Evolutionary conservation across 768 basidiomycete species (phyloP).

Genomic region (Rhizopogon rudus): DNA sequence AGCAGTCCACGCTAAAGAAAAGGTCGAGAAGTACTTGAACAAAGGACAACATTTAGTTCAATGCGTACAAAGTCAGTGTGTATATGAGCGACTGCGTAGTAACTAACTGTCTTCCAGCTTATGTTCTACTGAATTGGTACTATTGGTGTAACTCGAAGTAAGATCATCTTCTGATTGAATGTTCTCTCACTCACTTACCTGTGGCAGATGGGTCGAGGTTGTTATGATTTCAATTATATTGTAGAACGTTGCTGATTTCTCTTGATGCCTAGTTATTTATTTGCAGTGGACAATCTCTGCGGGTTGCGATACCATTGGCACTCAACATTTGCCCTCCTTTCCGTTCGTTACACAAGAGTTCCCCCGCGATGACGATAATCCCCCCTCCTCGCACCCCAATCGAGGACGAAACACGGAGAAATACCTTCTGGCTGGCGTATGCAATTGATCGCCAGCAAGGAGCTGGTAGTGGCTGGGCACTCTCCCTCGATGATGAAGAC

Average conservation of each 20-base stretch:
- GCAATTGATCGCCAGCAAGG: conserved; percentile 63
- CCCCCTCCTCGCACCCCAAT: conserved; percentile 53
- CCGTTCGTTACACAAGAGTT: conserved; percentile 55
- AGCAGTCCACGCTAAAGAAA: conserved; percentile 48
- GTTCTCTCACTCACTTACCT: neutral
- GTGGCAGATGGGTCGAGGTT: conserved; percentile 69
- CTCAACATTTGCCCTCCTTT: conserved; percentile 67
- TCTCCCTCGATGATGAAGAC: conserved; percentile 68
- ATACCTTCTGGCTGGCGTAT: conserved; percentile 72
- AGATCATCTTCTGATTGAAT: conserved; percentile 10
- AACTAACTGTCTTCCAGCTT: conserved; percentile 34
- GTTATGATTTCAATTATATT: conserved; percentile 5
- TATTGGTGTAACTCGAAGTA: conserved; percentile 72
- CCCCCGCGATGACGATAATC: conserved; percentile 54
- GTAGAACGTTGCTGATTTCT: conserved; percentile 3
- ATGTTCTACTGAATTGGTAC: conserved; percentile 63
- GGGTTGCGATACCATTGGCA: conserved; percentile 59
- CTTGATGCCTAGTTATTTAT: conserved; percentile 47
- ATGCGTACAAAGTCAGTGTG: conserved; percentile 51
- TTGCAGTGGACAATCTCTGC: conserved; percentile 50
- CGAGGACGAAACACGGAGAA: conserved; percentile 69
- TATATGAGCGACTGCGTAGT: neutral
- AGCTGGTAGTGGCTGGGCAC: conserved; percentile 66
- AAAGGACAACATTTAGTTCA: conserved; percentile 54
- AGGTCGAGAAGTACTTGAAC: conserved; percentile 41